Percentiles rank a stretch among this genome's conserved stretches.
Conservation (phyloP, 305 asterid species). For the Fraxinus velutina region DNA sequence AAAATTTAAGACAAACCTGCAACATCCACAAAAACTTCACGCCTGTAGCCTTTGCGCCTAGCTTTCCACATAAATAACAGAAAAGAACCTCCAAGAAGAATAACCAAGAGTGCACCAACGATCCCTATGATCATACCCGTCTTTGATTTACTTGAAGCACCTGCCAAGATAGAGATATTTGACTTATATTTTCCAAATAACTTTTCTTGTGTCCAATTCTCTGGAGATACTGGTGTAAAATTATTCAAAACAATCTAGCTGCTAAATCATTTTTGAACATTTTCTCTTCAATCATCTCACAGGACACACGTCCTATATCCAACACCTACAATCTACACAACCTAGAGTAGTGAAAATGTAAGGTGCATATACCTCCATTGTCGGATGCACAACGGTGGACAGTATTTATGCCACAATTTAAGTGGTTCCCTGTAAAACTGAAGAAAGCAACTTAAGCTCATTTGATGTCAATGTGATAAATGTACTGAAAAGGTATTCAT, state of each 20-base stretch:
- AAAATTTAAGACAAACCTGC: conserved; percentile 53
- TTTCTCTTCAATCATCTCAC: not conserved
- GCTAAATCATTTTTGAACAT: not conserved
- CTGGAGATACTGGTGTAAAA: not conserved
- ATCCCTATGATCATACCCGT: conserved; percentile 56
- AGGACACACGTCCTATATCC: not conserved
- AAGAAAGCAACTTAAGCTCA: conserved; percentile 32
- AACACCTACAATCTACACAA: not conserved
- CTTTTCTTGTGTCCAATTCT: not conserved
- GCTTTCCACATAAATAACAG: conserved; percentile 53
- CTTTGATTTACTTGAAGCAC: conserved; percentile 53
- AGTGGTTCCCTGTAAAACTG: conserved; percentile 84
- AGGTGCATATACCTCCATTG: conserved; percentile 48
- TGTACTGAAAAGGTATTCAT: conserved; percentile 7
- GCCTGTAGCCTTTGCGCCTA: conserved; percentile 48
- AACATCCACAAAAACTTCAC: conserved; percentile 81
- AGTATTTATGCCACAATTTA: conserved; percentile 58
- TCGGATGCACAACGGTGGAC: conserved; percentile 50
- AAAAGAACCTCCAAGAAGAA: conserved; percentile 54
- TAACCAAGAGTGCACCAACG: conserved; percentile 46
- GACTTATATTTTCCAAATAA: not conserved
- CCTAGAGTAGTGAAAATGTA: not conserved
- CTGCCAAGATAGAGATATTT: conserved; percentile 37
- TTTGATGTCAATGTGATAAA: conserved; percentile 20
- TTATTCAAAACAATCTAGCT: not conserved